Conservation (phyloP, 371 early-diverging fungal genomes). For the Ordospora pajunii region DNA sequence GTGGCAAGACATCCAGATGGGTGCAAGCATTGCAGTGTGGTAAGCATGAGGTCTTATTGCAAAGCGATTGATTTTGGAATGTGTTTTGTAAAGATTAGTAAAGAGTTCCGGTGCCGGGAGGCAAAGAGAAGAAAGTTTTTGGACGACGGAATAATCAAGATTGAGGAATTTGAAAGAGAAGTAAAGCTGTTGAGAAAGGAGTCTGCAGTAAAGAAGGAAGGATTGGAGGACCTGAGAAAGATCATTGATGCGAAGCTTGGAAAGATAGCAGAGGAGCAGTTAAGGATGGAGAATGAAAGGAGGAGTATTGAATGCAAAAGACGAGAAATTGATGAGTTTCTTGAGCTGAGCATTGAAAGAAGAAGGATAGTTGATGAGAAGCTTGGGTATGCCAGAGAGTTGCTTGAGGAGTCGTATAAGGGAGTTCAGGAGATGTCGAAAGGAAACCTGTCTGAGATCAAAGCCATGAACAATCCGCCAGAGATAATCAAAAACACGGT, state of each 20-base stretch:
- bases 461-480: slow-evolving; percentile 91
- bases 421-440: slow-evolving; percentile 83
- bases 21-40: neutral
- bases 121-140: neutral
- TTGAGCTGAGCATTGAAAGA: slow-evolving; percentile 70
- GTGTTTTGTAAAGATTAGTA: neutral
- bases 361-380: slow-evolving; percentile 72
- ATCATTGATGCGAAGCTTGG: slow-evolving; percentile 56
- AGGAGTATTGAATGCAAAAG: slow-evolving; percentile 70
- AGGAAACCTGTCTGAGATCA: slow-evolving; percentile 89
- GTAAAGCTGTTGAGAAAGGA: neutral
- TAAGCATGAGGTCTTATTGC: neutral
- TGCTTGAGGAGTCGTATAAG: slow-evolving; percentile 82
- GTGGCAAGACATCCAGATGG: neutral
- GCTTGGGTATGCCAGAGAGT: slow-evolving; percentile 83
- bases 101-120: neutral
- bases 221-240: neutral
- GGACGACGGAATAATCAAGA: slow-evolving; percentile 2
- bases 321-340: slow-evolving; percentile 68
- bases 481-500: slow-evolving; percentile 84
- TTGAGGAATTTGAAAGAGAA: slow-evolving; percentile 19
- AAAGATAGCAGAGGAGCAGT: slow-evolving; percentile 69
- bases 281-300: slow-evolving; percentile 63
- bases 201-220: neutral
- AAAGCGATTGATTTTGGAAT: neutral